phyloP scores from a whole-genome alignment of 306 rosid species.

The Albizia julibrissin region DNA sequence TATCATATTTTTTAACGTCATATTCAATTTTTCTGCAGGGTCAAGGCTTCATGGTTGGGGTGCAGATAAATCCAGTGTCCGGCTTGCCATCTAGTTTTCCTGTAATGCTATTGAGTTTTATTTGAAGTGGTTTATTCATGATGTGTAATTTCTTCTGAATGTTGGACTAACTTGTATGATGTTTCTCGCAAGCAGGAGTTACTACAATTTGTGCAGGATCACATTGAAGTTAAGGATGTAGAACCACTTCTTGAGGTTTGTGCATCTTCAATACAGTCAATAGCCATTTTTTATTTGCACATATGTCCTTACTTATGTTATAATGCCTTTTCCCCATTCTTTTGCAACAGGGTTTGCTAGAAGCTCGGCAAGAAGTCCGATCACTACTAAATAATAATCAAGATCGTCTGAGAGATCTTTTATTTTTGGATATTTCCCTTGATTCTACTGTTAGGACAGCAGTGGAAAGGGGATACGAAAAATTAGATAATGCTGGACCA shows the following conservation, averaged over 20 bases:
- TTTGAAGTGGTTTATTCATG: constrained; percentile 32
- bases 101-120: constrained; percentile 50
- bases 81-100: constrained; percentile 89
- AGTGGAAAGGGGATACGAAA: constrained; percentile 87
- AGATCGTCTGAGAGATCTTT: constrained; percentile 83
- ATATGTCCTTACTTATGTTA: constrained; percentile 23
- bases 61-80: constrained; percentile 80
- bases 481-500: constrained; percentile 75
- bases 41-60: constrained; percentile 99
- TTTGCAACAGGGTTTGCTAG: constrained; percentile 75
- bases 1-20: constrained; percentile 14
- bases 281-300: constrained; percentile 18
- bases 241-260: constrained; percentile 87
- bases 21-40: constrained; percentile 63
- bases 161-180: constrained; percentile 24
- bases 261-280: constrained; percentile 28
- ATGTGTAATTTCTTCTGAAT: constrained; percentile 30
- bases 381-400: constrained; percentile 67
- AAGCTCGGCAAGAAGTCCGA: constrained; percentile 83
- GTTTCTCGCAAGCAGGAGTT: constrained; percentile 53
- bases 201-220: constrained; percentile 67
- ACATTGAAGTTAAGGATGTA: constrained; percentile 76
- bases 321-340: background rate
- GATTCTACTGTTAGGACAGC: constrained; percentile 97
- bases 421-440: constrained; percentile 94